Evolutionary conservation across 306 rosid genomes (phyloP), one percentile per base, ranked within the genome.

Genomic region (Castanopsis chinensis): DNA sequence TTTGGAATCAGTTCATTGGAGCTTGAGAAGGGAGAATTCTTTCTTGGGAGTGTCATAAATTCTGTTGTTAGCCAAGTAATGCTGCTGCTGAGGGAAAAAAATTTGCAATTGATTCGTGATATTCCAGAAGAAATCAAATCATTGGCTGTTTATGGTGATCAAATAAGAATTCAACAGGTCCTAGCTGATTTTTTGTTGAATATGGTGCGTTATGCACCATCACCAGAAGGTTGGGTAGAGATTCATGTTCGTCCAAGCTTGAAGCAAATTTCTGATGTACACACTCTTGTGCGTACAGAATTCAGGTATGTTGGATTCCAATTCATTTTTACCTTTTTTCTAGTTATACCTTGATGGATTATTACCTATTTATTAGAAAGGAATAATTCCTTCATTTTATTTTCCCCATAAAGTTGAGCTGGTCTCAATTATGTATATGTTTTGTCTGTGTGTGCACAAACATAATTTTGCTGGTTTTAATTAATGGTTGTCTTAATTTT

Each of bases 11-110:
- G 98, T 84, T 89, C 93, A 58, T 54, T 96, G 96, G 96, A 89
- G 94, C 92, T 96, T 80, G 98, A 93, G 82, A 91, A 89, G 76
- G 86, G 81, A 37, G 99, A 93, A 68, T 96, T 96, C 85, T 71
- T 91, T 76, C 92, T 96, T 54, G 99, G 98, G 70, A 90, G 92
- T 80, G 93, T 93, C 79, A 91, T 96, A 69, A 90, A 96, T 72
- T 97, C 98, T 60, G 99, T 96, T 82, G 99, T 96, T 78, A 93
- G 99, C 89, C 99, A 96, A 93, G 98, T 89, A 41, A 96, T 93
- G 99, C 59, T 88, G 85, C 60, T 89, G 84, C 87, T 96, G 78
- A 89, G 96, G 85, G 98, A 93, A 79, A 91, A 94, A 85, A 92
- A 88, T 80, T 78, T 96, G 81, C 98, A 93, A 82, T 84, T 96